phyloP scores from a whole-genome alignment of 2,329 filamentous ascomycete species.

The Cladophialophora psammophila region DNA sequence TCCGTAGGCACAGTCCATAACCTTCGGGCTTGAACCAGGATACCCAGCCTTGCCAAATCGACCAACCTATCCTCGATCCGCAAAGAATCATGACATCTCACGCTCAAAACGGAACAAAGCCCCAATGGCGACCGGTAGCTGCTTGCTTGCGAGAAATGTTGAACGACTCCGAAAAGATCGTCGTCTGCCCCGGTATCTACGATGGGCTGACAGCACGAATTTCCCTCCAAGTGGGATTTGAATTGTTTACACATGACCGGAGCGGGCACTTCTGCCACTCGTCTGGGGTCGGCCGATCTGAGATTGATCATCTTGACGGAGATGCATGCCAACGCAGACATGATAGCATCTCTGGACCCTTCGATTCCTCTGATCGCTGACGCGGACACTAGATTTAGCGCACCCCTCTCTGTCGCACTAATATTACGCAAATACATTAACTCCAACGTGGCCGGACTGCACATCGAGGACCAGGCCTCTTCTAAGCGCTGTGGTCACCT shows the following conservation, averaged over 20 bases:
- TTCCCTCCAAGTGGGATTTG: slow-evolving; percentile 61
- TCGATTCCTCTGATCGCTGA: slow-evolving; percentile 61
- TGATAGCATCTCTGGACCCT: slow-evolving; percentile 60
- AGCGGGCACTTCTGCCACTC: slow-evolving; percentile 58
- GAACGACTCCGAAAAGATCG: neutral
- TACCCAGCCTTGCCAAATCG: too few species aligned
- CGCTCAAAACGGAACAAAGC: too few species aligned
- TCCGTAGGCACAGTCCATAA: too few species aligned
- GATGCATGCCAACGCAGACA: slow-evolving; percentile 62
- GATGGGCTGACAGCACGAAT: slow-evolving; percentile 57
- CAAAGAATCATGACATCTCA: too few species aligned
- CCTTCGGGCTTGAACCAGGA: too few species aligned
- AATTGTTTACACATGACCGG: slow-evolving; percentile 70
- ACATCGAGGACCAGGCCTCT: slow-evolving; percentile 60
- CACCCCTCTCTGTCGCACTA: slow-evolving; percentile 57
- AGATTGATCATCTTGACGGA: slow-evolving; percentile 61
- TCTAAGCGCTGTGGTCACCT: slow-evolving; percentile 48
- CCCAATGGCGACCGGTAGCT: too few species aligned
- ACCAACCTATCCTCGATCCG: too few species aligned
- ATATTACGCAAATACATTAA: slow-evolving; percentile 60
- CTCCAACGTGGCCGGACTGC: slow-evolving; percentile 62
- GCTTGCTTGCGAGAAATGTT: slow-evolving; percentile 11
- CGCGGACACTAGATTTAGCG: slow-evolving; percentile 62
- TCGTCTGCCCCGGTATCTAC: slow-evolving; percentile 69
- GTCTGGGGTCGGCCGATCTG: slow-evolving; percentile 58